These are phyloP conservation scores for Theileria annulata DNA, from an alignment of 169 alveolate genomes.

Conservation along the genomic window DNA sequence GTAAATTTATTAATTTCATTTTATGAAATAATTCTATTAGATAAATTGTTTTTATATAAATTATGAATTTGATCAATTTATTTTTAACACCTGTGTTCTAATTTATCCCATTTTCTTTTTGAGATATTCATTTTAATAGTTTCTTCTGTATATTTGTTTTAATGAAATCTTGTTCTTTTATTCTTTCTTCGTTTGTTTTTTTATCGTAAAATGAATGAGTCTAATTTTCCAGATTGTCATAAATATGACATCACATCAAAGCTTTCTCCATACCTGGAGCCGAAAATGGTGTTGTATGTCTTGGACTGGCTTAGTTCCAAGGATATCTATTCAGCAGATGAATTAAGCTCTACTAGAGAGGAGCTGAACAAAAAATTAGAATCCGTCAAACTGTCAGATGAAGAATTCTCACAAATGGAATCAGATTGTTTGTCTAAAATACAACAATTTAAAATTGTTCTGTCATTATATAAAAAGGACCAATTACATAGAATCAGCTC, in stretches of 20 bases:
- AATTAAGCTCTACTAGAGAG: slow-evolving; percentile 24
- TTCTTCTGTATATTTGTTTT: neutral
- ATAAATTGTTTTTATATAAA: neutral
- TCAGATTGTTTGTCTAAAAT: slow-evolving; percentile 44
- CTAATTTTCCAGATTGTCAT: slow-evolving; percentile 21
- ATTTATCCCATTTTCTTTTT: neutral
- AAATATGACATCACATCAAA: slow-evolving; percentile 59
- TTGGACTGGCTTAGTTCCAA: slow-evolving; percentile 72
- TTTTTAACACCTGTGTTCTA: neutral
- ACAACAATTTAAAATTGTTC: slow-evolving; percentile 68
- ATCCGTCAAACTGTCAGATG: slow-evolving; percentile 56
- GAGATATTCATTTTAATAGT: neutral
- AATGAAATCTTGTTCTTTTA: neutral
- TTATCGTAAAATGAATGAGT: neutral
- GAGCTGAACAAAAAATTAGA: slow-evolving; percentile 31
- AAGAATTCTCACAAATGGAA: slow-evolving; percentile 47
- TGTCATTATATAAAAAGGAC: slow-evolving; percentile 65
- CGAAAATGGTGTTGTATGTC: slow-evolving; percentile 73
- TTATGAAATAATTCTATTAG: neutral
- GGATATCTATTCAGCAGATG: slow-evolving; percentile 46
- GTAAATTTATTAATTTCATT: neutral
- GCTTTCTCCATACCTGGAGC: slow-evolving; percentile 73
- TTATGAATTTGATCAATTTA: neutral
- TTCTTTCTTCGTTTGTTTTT: neutral
- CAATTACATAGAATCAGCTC: slow-evolving; percentile 70